A percentile compares a stretch with the other conserved stretches of the same genome.
These are phyloP conservation scores for Cornus kousa DNA, from an alignment of 148 eudicot genomes.

Conservation along the genomic window DNA sequence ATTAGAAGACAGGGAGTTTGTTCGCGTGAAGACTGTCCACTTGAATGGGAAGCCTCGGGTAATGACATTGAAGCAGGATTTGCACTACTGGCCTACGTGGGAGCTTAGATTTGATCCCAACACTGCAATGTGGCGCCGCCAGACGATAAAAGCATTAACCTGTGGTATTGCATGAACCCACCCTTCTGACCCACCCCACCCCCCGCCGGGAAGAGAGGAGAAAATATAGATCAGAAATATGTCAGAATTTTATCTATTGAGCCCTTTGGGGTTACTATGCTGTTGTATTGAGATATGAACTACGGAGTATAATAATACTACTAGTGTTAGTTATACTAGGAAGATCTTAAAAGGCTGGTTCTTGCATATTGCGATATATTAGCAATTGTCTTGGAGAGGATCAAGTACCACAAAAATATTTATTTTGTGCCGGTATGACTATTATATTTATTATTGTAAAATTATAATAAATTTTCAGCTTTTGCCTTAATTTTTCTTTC, in stretches of 20 bases:
- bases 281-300: conserved; percentile 2
- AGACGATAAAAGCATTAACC: conserved; percentile 56
- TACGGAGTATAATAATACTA: neutral
- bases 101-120: conserved; percentile 78
- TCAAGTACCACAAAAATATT: no score
- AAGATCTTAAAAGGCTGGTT: neutral
- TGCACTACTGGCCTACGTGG: conserved; percentile 99
- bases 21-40: conserved; percentile 77
- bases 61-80: conserved; percentile 84
- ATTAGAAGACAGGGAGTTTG: conserved; percentile 68
- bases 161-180: conserved; percentile 24
- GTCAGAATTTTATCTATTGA: neutral
- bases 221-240: neutral
- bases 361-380: no score
- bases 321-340: neutral
- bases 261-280: neutral
- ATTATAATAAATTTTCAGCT: no score
- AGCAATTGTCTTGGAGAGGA: no score
- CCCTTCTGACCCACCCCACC: no score
- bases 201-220: no score
- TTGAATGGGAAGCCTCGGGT: conserved; percentile 94
- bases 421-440: no score
- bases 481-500: no score
- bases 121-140: conserved; percentile 71
- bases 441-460: no score